These are phyloP conservation scores for Ceratocystiopsis sp. DNA, from an alignment of 2,329 filamentous ascomycete genomes.

Conservation along the genomic window DNA sequence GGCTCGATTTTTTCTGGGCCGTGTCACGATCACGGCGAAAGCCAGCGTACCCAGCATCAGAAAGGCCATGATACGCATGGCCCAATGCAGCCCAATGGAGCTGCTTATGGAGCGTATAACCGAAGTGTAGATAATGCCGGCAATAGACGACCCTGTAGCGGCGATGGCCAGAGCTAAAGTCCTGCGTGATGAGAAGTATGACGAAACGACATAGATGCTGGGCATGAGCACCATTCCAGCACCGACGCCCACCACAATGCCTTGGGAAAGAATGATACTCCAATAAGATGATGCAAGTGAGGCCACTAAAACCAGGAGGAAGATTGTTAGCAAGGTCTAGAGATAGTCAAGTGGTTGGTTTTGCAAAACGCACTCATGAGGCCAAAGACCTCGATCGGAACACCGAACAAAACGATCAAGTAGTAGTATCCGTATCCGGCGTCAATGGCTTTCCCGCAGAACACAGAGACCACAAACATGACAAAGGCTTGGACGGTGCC, in stretches of 20 bases:
- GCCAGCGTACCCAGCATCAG: slow-evolving; percentile 6
- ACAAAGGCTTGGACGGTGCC: slow-evolving; percentile 30
- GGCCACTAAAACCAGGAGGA: slow-evolving; percentile 13
- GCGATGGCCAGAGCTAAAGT: slow-evolving; percentile 3
- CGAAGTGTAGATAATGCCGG: slow-evolving; percentile 13
- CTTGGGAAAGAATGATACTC: slow-evolving; percentile 35
- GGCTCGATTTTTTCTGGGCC: slow-evolving; percentile 6
- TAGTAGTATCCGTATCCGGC: slow-evolving; percentile 24
- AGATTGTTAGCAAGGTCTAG: background rate
- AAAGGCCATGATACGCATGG: slow-evolving; percentile 9
- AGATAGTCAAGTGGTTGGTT: background rate
- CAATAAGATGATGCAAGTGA: slow-evolving; percentile 22
- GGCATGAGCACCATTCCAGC: slow-evolving; percentile 37
- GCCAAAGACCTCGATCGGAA: slow-evolving; percentile 24
- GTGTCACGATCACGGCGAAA: slow-evolving; percentile 4
- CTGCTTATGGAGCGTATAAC: slow-evolving; percentile 15
- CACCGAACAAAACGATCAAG: slow-evolving; percentile 17
- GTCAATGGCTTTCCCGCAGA: slow-evolving; percentile 30
- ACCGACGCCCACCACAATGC: slow-evolving; percentile 39
- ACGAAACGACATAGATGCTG: slow-evolving; percentile 35
- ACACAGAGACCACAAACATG: slow-evolving; percentile 23
- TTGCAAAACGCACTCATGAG: slow-evolving; percentile 17
- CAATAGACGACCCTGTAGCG: slow-evolving; percentile 11
- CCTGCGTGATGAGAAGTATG: slow-evolving; percentile 22
- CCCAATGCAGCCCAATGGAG: slow-evolving; percentile 12